Conservation (phyloP, 176 grass and related monocot genomes). For the Oryza brachyantha region DNA sequence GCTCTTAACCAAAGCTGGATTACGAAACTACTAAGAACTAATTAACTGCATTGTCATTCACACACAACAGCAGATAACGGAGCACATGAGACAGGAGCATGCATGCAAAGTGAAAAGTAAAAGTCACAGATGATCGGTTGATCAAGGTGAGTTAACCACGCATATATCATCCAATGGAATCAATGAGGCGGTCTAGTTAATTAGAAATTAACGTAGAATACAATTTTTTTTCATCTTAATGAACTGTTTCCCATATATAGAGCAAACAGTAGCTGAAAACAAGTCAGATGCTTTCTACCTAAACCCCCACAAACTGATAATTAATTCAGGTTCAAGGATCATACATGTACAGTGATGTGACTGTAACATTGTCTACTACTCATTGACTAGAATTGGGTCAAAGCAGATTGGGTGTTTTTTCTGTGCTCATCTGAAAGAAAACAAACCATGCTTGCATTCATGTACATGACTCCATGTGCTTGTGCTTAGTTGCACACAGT, state of each 20-base stretch:
- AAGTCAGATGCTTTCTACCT: background rate
- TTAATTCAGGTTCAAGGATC: background rate
- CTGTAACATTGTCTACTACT: background rate
- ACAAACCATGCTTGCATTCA: background rate
- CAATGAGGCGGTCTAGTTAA: background rate
- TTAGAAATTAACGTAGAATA: no score
- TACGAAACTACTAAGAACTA: background rate
- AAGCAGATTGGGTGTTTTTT: background rate
- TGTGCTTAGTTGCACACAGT: background rate
- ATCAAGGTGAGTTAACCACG: background rate
- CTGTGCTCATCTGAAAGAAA: background rate
- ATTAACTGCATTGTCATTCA: background rate
- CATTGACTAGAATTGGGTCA: background rate
- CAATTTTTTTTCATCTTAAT: background rate
- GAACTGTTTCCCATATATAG: conserved; percentile 17
- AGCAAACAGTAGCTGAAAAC: conserved; percentile 27
- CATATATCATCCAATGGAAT: background rate
- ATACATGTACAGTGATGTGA: background rate
- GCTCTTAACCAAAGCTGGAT: background rate
- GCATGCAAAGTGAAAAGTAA: background rate
- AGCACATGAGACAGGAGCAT: background rate
- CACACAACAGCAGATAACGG: background rate
- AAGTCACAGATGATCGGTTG: background rate
- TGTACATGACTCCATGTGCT: no score
- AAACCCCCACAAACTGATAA: background rate